Conservation (phyloP, 2,329 filamentous ascomycete species). For the Apiospora saccharicola region DNA sequence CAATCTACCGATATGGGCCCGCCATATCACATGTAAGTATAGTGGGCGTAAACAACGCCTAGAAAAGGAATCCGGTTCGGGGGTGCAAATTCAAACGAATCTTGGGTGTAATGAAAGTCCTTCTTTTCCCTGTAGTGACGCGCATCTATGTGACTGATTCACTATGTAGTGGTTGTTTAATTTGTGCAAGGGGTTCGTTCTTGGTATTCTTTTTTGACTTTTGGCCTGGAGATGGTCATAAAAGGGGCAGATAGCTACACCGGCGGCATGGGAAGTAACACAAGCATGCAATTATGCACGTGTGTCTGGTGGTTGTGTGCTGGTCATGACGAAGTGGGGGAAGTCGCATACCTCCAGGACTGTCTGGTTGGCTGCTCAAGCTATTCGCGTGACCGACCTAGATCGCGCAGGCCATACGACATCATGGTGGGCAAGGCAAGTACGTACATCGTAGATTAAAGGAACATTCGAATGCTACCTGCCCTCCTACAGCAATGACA, state of each 20-base stretch:
- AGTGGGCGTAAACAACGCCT: background rate
- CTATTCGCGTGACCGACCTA: slow-evolving; percentile 2
- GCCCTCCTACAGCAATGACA: background rate
- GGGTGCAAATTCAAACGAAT: background rate
- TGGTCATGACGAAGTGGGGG: slow-evolving; percentile 7
- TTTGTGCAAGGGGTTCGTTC: slow-evolving; percentile 12
- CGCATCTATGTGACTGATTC: slow-evolving; percentile 16
- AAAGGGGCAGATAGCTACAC: background rate
- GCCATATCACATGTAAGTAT: slow-evolving; percentile 16
- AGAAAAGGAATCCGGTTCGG: background rate
- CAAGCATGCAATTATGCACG: background rate
- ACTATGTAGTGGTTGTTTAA: slow-evolving; percentile 1
- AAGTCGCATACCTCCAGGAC: background rate
- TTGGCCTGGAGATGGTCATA: background rate
- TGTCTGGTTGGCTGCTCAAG: slow-evolving; percentile 6
- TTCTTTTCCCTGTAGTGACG: slow-evolving; percentile 9
- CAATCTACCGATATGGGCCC: slow-evolving; percentile 15
- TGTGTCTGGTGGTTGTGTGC: background rate
- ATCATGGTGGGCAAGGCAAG: background rate
- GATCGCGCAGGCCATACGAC: slow-evolving; percentile 10
- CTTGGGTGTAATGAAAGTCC: slow-evolving; percentile 1
- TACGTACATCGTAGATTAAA: slow-evolving; percentile 17
- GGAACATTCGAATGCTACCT: slow-evolving; percentile 10
- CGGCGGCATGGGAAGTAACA: slow-evolving; percentile 1
- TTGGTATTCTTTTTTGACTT: background rate